Conservation (phyloP, 2,329 filamentous ascomycete species). For the Scytalidium sp. region DNA sequence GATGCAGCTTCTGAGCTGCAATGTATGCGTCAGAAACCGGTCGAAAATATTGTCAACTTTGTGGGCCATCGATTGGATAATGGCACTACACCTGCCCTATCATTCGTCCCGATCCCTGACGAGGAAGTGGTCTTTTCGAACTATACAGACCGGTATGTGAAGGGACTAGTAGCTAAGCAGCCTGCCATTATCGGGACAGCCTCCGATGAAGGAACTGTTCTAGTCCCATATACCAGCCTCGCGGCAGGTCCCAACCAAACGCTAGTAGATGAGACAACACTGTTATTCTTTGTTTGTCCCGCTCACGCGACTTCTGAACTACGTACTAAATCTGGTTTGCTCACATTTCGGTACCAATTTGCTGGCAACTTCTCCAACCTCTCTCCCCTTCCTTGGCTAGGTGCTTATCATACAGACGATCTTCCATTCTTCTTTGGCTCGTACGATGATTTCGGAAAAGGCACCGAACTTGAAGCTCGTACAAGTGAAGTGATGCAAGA, state of each 20-base stretch:
- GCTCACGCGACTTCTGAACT: not conserved
- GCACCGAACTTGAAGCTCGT: slow-evolving; percentile 25
- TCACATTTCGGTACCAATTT: slow-evolving; percentile 4
- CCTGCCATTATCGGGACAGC: slow-evolving; percentile 15
- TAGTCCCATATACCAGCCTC: not conserved
- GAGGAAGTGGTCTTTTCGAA: not conserved
- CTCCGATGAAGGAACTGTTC: slow-evolving; percentile 12
- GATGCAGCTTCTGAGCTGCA: slow-evolving; percentile 1
- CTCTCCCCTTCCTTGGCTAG: slow-evolving; percentile 3
- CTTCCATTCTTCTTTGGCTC: slow-evolving; percentile 27
- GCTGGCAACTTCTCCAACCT: slow-evolving; percentile 9
- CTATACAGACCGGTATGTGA: slow-evolving; percentile 1
- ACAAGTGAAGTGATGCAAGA: slow-evolving; percentile 23
- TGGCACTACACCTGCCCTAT: not conserved
- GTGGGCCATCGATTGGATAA: not conserved
- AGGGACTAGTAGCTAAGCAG: slow-evolving; percentile 1
- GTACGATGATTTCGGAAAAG: slow-evolving; percentile 21
- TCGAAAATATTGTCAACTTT: slow-evolving; percentile 1
- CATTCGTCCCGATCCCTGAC: not conserved
- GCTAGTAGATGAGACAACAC: not conserved
- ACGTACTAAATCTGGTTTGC: not conserved
- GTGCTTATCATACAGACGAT: slow-evolving; percentile 5
- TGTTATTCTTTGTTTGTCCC: not conserved
- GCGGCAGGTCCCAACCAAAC: slow-evolving; percentile 2
- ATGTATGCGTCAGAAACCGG: slow-evolving; percentile 4